These are phyloP conservation scores for Mycena sanguinolenta DNA, from an alignment of 768 basidiomycete species.

Conservation along the genomic window DNA sequence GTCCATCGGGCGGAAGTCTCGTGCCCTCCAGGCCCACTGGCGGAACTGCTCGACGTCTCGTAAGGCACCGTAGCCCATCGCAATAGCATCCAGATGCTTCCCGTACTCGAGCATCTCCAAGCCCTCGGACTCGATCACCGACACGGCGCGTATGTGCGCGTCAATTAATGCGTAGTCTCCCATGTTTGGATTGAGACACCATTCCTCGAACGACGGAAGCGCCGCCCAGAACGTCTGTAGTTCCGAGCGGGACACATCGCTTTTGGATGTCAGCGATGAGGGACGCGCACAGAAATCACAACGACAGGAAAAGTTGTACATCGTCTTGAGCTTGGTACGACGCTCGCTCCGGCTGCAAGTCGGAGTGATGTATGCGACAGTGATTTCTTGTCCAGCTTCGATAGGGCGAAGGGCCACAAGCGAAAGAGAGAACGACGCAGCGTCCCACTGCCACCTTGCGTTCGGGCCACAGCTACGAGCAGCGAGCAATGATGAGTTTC, in stretches of 20 bases:
- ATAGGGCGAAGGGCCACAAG: slow-evolving; percentile 53
- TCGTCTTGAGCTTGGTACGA: slow-evolving; percentile 32
- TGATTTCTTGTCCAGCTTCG: slow-evolving; percentile 51
- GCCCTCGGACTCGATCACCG: slow-evolving; percentile 50
- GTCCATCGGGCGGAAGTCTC: slow-evolving; percentile 40
- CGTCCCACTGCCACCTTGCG: slow-evolving; percentile 54
- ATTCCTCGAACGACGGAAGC: slow-evolving; percentile 49
- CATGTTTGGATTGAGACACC: slow-evolving; percentile 47
- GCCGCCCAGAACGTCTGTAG: slow-evolving; percentile 45
- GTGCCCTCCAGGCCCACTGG: slow-evolving; percentile 48
- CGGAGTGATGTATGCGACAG: slow-evolving; percentile 50
- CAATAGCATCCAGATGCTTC: slow-evolving; percentile 53
- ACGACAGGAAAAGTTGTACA: slow-evolving; percentile 50
- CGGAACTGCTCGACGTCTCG: slow-evolving; percentile 51
- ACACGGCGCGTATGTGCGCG: slow-evolving; percentile 47
- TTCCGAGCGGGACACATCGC: slow-evolving; percentile 47
- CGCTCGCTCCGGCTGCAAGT: slow-evolving; percentile 38
- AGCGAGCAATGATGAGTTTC: background rate
- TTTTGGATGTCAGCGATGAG: slow-evolving; percentile 30
- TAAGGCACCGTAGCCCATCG: slow-evolving; percentile 58
- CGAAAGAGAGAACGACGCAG: slow-evolving; percentile 45
- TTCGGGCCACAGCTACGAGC: slow-evolving; percentile 55
- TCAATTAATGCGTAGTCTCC: slow-evolving; percentile 47
- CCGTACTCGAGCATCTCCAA: slow-evolving; percentile 44
- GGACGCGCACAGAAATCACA: slow-evolving; percentile 45